Evolutionary conservation across 2,329 filamentous ascomycete species (phyloP), one percentile per base, ranked within the genome.

Genomic region (Chaetothyriales sp.): DNA sequence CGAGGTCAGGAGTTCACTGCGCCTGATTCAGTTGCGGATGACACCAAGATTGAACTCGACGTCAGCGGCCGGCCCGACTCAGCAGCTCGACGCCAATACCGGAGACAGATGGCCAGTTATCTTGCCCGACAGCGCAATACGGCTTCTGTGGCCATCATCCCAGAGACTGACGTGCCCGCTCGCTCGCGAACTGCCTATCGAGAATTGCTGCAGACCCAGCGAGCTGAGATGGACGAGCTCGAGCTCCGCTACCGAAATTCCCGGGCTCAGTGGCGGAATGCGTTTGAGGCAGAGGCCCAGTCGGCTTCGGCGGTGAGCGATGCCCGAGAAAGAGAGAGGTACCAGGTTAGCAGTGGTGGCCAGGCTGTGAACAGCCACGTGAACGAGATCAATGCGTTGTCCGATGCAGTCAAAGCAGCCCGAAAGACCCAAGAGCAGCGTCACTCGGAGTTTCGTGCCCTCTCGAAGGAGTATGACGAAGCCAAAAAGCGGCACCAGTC

Each of bases 1-100:
- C 51, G 55, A 39, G 54, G 52, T 18, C 48, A 39, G 7, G 54
- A 54, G 19, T 53, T 57, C 39, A 54, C 54, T 39, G 55, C 53
- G 2, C 55, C 55, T 6, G 51, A 55, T 39, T 46, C 46, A 10
- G 18, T 57, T 46, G 51, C 54, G 44, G 53, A 26, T 4, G 55
- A 57, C 15, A 19, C 43, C 12, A 52, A 52, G 42, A 53, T 55
- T 26, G 52, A 54, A 18, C 47, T 57, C 42, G 52, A 55, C 25
- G 46, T 57, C 48, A 57, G 46, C 43, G 47, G 50, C n/a, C 47
- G 51, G 43, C 50, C 54, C 18, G 46, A 54, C 19, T 54, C 53
- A 43, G n/a, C 48, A n/a, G 46, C 48, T 3, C 26, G 36, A 8
- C 49, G 50, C 43, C 52, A 49, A 49, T 50, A 51, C 18, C 22